Evolutionary conservation across 495 filamentous ascomycete species (phyloP).

Genomic region (Mycothermus thermophilus): DNA sequence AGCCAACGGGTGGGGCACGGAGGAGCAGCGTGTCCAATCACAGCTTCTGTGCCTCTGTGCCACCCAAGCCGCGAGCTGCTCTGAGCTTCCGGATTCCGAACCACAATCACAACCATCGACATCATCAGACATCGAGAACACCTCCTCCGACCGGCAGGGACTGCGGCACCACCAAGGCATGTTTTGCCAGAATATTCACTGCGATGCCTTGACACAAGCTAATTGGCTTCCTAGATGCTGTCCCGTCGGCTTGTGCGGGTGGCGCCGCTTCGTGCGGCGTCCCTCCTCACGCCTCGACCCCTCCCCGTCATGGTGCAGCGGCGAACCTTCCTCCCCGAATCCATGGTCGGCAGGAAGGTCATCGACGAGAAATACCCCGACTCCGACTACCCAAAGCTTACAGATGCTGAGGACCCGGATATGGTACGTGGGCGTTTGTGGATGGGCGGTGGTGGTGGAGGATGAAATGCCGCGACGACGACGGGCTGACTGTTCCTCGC

Average conservation of each 20-base stretch:
- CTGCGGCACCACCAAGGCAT: constrained; percentile 17
- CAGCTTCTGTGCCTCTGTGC: too few species aligned
- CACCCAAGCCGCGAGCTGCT: too few species aligned
- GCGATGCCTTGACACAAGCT: too few species aligned
- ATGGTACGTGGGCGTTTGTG: constrained; percentile 41
- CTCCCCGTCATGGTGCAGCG: constrained; percentile 35
- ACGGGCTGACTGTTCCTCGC: constrained; percentile 14
- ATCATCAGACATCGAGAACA: constrained; percentile 10
- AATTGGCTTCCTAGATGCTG: constrained; percentile 54
- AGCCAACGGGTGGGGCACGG: too few species aligned
- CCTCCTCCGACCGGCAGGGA: constrained; percentile 8
- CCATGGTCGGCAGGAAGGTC: constrained; percentile 22
- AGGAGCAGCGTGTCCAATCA: constrained; percentile 9
- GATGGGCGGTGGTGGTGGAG: neutral
- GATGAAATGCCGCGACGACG: constrained; percentile 6
- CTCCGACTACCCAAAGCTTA: constrained; percentile 37
- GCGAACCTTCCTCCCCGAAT: constrained; percentile 34
- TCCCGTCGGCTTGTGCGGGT: constrained; percentile 44
- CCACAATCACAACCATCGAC: constrained; percentile 11
- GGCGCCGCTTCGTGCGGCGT: constrained; percentile 39
- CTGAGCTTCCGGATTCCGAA: constrained; percentile 5
- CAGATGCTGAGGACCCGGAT: constrained; percentile 56
- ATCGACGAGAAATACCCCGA: constrained; percentile 39
- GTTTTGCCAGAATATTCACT: too few species aligned
- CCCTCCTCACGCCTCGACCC: constrained; percentile 26